Percentiles rank a stretch among this genome's conserved stretches.
phyloP scores from a whole-genome alignment of 345 rosid genomes.

The rapeseed (Brassica napus) region Da-Ae NC_063437.1:10834501-10835000 shows the following conservation, averaged over 20 bases:
- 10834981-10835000: constrained; percentile 31
- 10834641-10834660: constrained; percentile 42
- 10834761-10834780: constrained; percentile 50
- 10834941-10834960: background rate
- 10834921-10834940: background rate
- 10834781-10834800: constrained; percentile 46
- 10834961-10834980: background rate
- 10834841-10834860: constrained; percentile 47
- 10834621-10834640: constrained; percentile 49
- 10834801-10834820: constrained; percentile 63
- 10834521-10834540: constrained; percentile 54
- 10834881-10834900: background rate
- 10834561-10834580: constrained; percentile 47
- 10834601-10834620: constrained; percentile 41
- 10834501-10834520: constrained; percentile 50
- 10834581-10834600: constrained; percentile 56
- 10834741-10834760: constrained; percentile 84
- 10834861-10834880: background rate
- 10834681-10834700: constrained; percentile 62
- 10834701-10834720: constrained; percentile 78
- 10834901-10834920: background rate
- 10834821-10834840: constrained; percentile 62
- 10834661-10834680: constrained; percentile 54
- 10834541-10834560: constrained; percentile 48
- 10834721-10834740: constrained; percentile 75